Evolutionary conservation across 2,329 filamentous ascomycete genomes (phyloP), one percentile per base, ranked within the genome.

Genomic region (Colletotrichum aenigma): DNA sequence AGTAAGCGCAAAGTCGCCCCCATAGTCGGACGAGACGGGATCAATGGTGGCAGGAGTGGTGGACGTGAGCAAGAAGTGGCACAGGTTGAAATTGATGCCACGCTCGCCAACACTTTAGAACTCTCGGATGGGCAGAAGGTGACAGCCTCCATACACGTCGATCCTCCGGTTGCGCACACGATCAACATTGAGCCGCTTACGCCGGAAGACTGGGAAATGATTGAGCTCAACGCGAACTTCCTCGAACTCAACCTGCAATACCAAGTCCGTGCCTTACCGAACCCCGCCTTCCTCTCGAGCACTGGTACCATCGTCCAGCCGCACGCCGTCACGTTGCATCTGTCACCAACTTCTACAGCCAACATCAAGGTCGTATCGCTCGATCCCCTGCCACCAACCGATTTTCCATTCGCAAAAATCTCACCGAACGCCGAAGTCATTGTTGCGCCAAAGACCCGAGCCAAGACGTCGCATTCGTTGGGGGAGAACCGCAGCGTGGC

Each of bases 201-300:
- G 0, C 93, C 96, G 2, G 95, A 97, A 74, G 97, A 99, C 83
- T 99, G 97, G 97, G 97, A 99, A 85, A 98, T 98, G 81, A 98
- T 99, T 80, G 97, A 99, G 85, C 88, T 99, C 3, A 97, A 99
- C 87, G 97, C 97, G 7, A 97, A 94, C 18, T 99, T 98, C 82
- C 89, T 99, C 66, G 97, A 99, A 82, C 89, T 98, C 78, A 98
- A 99, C 84, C 92, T 99, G 68, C 89, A 98, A 36, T 94, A 94
- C 60, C 97, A 99, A 86, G 96, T 99, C 79, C 94, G 97, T 80
- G 96, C 96, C 21, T 88, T 99, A 26, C 96, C 96, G 28, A 98
- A 98, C 83, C 96, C 96, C 21, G 87, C 90, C 28, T 94, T 92
- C 82, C 88, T 86, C 58, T 87, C 89, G 28, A 83, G 87, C 6